Base-by-base conservation (phyloP, 2,329 filamentous ascomycete genomes). In the Sporothrix humicola region DNA sequence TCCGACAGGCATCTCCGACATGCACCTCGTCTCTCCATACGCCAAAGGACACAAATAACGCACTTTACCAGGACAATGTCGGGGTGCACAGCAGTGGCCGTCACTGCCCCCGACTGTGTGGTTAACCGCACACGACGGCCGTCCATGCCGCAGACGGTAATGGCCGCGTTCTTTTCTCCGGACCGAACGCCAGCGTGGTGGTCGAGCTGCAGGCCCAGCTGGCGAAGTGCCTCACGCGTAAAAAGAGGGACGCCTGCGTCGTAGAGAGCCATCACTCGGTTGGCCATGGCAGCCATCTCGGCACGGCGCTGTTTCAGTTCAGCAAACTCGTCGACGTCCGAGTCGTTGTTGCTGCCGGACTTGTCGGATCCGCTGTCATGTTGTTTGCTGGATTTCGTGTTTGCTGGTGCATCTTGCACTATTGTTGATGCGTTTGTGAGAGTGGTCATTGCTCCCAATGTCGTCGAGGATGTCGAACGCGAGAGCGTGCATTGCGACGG, bases 21-120 rank as follows among this genome's bases (percentile, higher is more conserved):
- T 66, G 42, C 42, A 66, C 42, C 61, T 26, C 42, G 42, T 26
- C 42, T 48, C 42, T 26, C 26, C 61, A 26, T 20, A 44, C 58
- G 17, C 23, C 42, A 42, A 46, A 63, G 59, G 44, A 13, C 23
- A 26, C 65, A 31, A n/a, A 52, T 12, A 52, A 72, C 66, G 2
- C 13, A 76, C 74, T 76, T 76, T 13, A 76, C 54, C 9, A 75
- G 37, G 17, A 77, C 74, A 73, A 77, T 77, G 44, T 76, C 72
- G 0, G 76, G 75, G 26, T 77, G 76, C 9, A 59, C 68, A 7
- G 42, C 50, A 8, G 74, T 65, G 2, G 66, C 46, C 17, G 52
- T 2, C 10, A 73, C 52, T 20, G 48, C 69, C 23, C 75, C 76
- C 0, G 71, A 66, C 9, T 61, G 13, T 3, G 74, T 75, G 2